These are phyloP conservation scores for Trichoderma atrobrunneum DNA, from an alignment of 2,329 filamentous ascomycete species.

Conservation along the genomic window DNA sequence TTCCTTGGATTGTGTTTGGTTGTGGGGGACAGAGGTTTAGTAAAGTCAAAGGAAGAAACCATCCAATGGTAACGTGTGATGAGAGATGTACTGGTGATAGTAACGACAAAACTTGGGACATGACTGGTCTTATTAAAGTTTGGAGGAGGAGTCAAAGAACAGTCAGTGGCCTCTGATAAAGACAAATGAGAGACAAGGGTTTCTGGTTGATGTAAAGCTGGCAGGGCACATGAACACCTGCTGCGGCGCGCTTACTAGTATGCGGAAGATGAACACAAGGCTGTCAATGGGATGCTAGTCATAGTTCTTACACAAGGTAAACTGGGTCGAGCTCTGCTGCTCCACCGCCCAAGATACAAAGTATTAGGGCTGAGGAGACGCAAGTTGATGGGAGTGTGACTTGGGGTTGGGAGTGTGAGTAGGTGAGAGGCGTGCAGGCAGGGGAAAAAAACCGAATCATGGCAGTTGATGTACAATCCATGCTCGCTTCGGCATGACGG, in stretches of 20 bases:
- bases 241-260: constrained; percentile 13
- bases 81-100: not conserved
- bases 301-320: constrained; percentile 3
- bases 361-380: constrained; percentile 13
- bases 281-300: constrained; percentile 2
- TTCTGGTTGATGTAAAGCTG: not conserved
- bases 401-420: not conserved
- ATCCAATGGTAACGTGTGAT: not conserved
- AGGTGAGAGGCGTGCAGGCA: not conserved
- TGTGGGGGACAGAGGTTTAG: not conserved
- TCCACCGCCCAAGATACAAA: not conserved
- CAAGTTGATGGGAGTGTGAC: constrained; percentile 6
- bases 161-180: constrained; percentile 11
- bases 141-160: not conserved
- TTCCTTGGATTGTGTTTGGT: not conserved
- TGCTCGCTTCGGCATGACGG: not conserved
- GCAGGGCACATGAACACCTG: constrained; percentile 14
- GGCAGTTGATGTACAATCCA: not conserved
- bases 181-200: constrained; percentile 12
- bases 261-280: not conserved
- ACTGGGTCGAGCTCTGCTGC: not conserved
- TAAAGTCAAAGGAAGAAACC: not conserved
- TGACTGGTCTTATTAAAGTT: constrained; percentile 8
- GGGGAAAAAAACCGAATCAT: not conserved
- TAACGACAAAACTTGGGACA: not conserved